A percentile compares a stretch with the other conserved stretches of the same genome.
These are phyloP conservation scores for Xylariaceae sp. DNA, from an alignment of 2,329 filamentous ascomycete species.

Conservation along the genomic window DNA sequence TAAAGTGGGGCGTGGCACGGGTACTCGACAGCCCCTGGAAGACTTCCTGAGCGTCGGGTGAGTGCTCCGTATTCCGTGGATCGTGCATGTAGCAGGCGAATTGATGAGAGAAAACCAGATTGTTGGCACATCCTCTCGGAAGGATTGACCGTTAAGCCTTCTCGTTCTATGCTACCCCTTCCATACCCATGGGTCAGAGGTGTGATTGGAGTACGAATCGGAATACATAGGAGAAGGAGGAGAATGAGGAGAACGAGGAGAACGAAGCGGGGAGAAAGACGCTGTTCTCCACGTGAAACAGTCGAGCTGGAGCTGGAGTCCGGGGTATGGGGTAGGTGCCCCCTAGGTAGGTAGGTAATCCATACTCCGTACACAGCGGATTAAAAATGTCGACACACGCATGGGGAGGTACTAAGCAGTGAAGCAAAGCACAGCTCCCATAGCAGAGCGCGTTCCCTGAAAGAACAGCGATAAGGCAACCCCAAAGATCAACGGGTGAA, in stretches of 20 bases:
- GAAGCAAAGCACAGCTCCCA: no score
- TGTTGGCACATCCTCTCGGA: not conserved
- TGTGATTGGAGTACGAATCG: no score
- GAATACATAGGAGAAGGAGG: no score
- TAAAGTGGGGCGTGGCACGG: no score
- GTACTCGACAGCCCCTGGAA: no score
- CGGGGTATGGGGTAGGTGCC: not conserved
- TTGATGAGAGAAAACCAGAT: not conserved
- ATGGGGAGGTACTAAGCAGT: no score
- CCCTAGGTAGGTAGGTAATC: not conserved
- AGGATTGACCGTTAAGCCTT: not conserved
- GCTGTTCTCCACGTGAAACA: not conserved
- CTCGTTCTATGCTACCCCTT: not conserved
- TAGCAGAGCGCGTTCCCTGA: no score
- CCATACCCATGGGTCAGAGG: not conserved
- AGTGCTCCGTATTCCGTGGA: not conserved
- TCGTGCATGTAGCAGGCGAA: not conserved
- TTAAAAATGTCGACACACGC: not conserved
- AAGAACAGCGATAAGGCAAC: no score
- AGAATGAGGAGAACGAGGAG: not conserved
- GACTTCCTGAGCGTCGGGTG: not conserved
- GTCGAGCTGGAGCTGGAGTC: not conserved
- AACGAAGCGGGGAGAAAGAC: not conserved
- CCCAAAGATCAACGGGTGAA: no score
- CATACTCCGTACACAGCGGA: not conserved